Evolutionary conservation across 2,329 filamentous ascomycete species (phyloP).

Genomic region (Pyrenophora teres): DNA sequence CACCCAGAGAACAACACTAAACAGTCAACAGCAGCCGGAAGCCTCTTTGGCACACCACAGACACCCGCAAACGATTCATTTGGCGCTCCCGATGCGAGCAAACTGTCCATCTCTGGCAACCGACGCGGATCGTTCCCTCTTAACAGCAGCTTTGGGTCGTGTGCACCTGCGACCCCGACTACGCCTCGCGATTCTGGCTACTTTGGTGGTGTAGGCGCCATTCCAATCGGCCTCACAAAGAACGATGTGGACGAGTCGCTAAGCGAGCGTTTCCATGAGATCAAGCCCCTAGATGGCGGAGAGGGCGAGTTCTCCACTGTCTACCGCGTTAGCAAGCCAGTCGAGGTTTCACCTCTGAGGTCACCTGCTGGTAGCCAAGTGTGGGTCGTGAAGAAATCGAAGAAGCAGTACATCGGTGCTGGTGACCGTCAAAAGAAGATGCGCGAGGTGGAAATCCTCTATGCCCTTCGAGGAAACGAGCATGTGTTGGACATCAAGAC

Average conservation of each 20-base stretch:
- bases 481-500: conserved; percentile 85
- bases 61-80: conserved; percentile 75
- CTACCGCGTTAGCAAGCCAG: conserved; percentile 71
- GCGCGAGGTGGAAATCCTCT: conserved; percentile 80
- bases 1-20: conserved; percentile 26
- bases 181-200: conserved; percentile 62
- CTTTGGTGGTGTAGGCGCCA: conserved; percentile 65
- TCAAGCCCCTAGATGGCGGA: conserved; percentile 70
- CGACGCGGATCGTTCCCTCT: conserved; percentile 48
- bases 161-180: conserved; percentile 83
- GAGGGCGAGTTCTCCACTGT: conserved; percentile 94
- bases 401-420: conserved; percentile 75
- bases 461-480: conserved; percentile 76
- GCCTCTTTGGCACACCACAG: conserved; percentile 67
- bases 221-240: conserved; percentile 64
- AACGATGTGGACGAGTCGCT: conserved; percentile 77
- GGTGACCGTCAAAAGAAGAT: conserved; percentile 83
- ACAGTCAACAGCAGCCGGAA: conserved; percentile 56
- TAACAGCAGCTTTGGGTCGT: conserved; percentile 50
- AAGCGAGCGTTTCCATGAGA: conserved; percentile 75
- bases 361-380: conserved; percentile 53
- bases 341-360: conserved; percentile 33
- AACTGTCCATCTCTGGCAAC: conserved; percentile 74
- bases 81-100: conserved; percentile 78
- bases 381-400: conserved; percentile 93